A percentile compares a stretch with the other conserved stretches of the same genome.
These are phyloP conservation scores for Cornus kousa DNA, from an alignment of 148 eudicot genomes.

Conservation along the genomic window DNA sequence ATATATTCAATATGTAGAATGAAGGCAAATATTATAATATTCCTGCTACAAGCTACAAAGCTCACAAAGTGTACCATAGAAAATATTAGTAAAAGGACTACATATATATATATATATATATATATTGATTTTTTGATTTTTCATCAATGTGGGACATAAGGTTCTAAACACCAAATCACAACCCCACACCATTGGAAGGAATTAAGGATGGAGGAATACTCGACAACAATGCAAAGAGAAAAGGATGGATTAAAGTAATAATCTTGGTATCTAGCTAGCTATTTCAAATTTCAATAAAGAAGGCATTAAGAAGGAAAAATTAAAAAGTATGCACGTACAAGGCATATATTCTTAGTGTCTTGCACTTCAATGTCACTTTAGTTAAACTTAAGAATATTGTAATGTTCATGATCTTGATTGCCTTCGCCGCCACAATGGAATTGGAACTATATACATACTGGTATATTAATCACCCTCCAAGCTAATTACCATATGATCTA, in stretches of 20 bases:
- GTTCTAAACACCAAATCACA: neutral
- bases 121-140: no score
- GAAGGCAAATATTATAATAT: no score
- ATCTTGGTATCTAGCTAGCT: no score
- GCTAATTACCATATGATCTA: neutral
- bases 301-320: no score
- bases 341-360: neutral
- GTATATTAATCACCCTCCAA: neutral
- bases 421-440: neutral
- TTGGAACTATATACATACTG: neutral
- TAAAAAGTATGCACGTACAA: neutral
- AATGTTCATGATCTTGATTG: neutral
- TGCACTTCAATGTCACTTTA: no score
- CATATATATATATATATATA: no score
- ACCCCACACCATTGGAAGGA: neutral
- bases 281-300: neutral
- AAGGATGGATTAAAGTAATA: neutral
- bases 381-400: neutral
- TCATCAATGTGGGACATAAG: neutral
- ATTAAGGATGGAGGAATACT: neutral
- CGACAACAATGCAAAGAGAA: neutral
- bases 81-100: no score
- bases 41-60: no score
- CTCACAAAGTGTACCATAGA: no score
- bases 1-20: no score